These are phyloP conservation scores for Linderina pennispora DNA, from an alignment of 192 early-diverging fungal genomes.

Conservation along the genomic window DNA sequence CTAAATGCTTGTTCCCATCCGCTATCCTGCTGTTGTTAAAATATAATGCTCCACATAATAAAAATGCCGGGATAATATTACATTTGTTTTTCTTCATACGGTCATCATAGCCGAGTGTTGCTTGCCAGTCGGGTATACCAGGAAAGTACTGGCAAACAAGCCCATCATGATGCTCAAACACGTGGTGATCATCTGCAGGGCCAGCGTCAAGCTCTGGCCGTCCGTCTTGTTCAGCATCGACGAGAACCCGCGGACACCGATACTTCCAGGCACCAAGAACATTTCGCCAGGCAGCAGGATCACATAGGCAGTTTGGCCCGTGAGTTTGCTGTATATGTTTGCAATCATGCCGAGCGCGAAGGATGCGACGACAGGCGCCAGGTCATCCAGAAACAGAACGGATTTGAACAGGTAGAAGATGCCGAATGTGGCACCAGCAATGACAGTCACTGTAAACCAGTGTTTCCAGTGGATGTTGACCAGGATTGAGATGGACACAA, in stretches of 20 bases:
- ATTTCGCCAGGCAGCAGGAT: slow-evolving; percentile 75
- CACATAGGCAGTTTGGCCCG: slow-evolving; percentile 66
- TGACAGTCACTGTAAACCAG: slow-evolving; percentile 61
- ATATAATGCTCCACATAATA: too few species aligned
- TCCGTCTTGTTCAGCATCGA: slow-evolving; percentile 53
- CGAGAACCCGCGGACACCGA: slow-evolving; percentile 60
- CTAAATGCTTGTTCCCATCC: too few species aligned
- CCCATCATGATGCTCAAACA: slow-evolving; percentile 65
- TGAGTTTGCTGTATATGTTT: slow-evolving; percentile 69
- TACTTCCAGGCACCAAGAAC: slow-evolving; percentile 75
- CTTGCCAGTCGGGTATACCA: slow-evolving; percentile 51
- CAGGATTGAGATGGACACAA: slow-evolving; percentile 48
- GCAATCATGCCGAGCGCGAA: slow-evolving; percentile 73
- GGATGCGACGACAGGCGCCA: slow-evolving; percentile 58
- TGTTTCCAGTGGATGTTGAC: slow-evolving; percentile 56
- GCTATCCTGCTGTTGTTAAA: too few species aligned
- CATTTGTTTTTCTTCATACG: slow-evolving; percentile 7
- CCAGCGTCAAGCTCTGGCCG: slow-evolving; percentile 44
- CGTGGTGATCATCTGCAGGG: slow-evolving; percentile 53
- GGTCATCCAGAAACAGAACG: slow-evolving; percentile 49
- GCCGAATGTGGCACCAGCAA: slow-evolving; percentile 62
- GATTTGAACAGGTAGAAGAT: slow-evolving; percentile 57
- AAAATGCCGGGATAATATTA: too few species aligned
- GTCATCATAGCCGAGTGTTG: slow-evolving; percentile 34
- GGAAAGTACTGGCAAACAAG: slow-evolving; percentile 56